Evolutionary conservation across 2,329 filamentous ascomycete species (phyloP), one percentile per base, ranked within the genome.

Genomic region (Chaetomium sp.): DNA sequence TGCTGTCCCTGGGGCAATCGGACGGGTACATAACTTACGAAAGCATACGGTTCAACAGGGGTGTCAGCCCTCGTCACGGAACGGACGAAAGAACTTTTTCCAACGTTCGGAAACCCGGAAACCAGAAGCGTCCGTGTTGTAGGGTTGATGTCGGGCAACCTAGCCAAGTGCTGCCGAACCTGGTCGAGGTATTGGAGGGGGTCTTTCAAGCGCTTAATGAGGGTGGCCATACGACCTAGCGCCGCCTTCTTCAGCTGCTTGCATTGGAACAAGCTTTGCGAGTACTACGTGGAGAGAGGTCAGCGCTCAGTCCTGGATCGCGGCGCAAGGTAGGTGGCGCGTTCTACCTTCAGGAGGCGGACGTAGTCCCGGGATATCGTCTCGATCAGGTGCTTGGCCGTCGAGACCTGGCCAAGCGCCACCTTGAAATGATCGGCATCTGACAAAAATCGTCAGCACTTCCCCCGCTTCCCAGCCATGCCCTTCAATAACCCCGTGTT

Each of bases 231-330:
- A 54, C 94, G 91, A 79, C 94, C 94, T 52, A 99, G 83, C 7
- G 88, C 95, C 51, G 95, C 94, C 62, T 89, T 83, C 84, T 99
- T 99, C 67, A 99, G 84, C 78, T 97, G 91, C 77, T 99, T 99
- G 82, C 92, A 97, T 77, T 99, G 94, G 79, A 92, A 99, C 62
- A 99, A 81, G 67, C 86, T 95, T 78, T 96, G 91, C 54, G 90
- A 91, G 76, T 99, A 97, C 80, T 96, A 95, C 6, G 32, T 8
- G 5, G 36, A 42, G 19, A 27, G 19, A 27, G 11, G 49, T 60
- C 19, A 57, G 43, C 34, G 6, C 6, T 27, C 12, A 38, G 19
- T 6, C 11, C 33, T n/a, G 3, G 7, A 6, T 41, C n/a, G 3
- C 11, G 6, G 19, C 9, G 6, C 19, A 42, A 9, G 19, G 4